phyloP scores from a whole-genome alignment of 768 basidiomycete species.

The Sporobolomyces phaffii region DNA sequence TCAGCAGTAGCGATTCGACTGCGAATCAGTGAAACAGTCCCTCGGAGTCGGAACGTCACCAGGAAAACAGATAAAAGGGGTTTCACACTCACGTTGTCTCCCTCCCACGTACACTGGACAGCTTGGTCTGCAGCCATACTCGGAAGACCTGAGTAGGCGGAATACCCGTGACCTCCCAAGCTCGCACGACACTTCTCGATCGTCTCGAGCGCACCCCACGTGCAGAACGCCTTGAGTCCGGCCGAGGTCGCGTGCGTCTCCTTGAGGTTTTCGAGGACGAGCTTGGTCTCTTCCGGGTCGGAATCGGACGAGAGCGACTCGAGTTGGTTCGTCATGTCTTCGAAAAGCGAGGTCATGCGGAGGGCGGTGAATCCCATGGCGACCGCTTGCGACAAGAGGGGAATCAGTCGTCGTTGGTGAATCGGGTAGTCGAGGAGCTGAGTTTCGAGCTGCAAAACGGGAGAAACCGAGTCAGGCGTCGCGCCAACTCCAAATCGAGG shows the following conservation, averaged over 20 bases:
- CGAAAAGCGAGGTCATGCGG: constrained; percentile 40
- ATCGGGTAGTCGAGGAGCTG: constrained; percentile 52
- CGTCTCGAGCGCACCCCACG: constrained; percentile 50
- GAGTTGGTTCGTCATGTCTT: constrained; percentile 38
- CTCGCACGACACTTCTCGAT: constrained; percentile 50
- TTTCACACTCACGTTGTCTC: constrained; percentile 47
- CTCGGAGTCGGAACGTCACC: too few species aligned
- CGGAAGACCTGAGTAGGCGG: constrained; percentile 44
- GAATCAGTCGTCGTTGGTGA: constrained; percentile 45
- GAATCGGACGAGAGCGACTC: constrained; percentile 38
- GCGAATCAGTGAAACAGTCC: not conserved
- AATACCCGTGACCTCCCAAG: constrained; percentile 51
- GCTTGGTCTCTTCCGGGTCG: constrained; percentile 45
- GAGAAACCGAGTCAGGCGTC: too few species aligned
- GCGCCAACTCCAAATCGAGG: too few species aligned
- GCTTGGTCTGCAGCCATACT: constrained; percentile 47
- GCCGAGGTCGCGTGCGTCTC: constrained; percentile 51
- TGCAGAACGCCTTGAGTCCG: constrained; percentile 51
- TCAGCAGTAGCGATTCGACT: too few species aligned
- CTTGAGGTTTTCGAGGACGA: constrained; percentile 50
- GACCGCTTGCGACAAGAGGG: constrained; percentile 44
- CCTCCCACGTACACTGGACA: constrained; percentile 51
- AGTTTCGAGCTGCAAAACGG: constrained; percentile 48
- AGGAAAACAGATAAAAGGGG: too few species aligned
- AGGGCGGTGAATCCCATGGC: constrained; percentile 44